These are phyloP conservation scores for Chrysoporthe austroafricana DNA, from an alignment of 2,329 filamentous ascomycete genomes.

Conservation along the genomic window DNA sequence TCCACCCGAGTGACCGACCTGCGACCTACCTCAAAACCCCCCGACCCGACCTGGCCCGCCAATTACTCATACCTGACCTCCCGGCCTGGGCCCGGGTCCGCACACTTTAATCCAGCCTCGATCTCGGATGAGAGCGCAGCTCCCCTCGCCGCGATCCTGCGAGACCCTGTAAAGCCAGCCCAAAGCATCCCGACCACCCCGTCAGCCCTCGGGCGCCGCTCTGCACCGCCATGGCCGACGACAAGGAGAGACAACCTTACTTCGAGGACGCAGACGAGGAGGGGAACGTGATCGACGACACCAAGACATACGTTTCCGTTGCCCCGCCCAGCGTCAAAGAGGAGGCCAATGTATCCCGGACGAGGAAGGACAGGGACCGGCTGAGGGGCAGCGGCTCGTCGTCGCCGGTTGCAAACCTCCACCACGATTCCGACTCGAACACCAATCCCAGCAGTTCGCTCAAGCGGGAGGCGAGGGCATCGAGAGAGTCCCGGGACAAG, in stretches of 20 bases:
- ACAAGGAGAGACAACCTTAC: constrained; percentile 43
- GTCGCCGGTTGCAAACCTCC: constrained; percentile 36
- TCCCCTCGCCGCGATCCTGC: neutral
- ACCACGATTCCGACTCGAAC: constrained; percentile 51
- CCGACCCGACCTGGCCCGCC: constrained; percentile 24
- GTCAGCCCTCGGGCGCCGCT: neutral
- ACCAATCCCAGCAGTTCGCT: constrained; percentile 41
- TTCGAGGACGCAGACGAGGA: constrained; percentile 58
- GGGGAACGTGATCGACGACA: constrained; percentile 45
- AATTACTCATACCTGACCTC: constrained; percentile 11
- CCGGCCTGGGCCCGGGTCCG: constrained; percentile 1
- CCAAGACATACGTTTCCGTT: constrained; percentile 51
- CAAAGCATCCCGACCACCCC: neutral
- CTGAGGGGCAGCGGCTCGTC: constrained; percentile 44
- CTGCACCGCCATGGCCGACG: constrained; percentile 46
- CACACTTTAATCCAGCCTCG: neutral
- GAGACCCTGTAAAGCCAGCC: neutral
- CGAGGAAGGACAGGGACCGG: constrained; percentile 44
- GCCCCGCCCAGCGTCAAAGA: constrained; percentile 50
- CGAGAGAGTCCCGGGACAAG: constrained; percentile 35
- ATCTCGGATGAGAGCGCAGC: neutral
- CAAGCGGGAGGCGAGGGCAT: constrained; percentile 39
- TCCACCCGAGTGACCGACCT: constrained; percentile 26
- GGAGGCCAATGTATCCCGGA: constrained; percentile 56
- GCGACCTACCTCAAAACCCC: constrained; percentile 19